These are phyloP conservation scores for Plantago ovata DNA, from an alignment of 257 asterid species.

Conservation along the genomic window DNA sequence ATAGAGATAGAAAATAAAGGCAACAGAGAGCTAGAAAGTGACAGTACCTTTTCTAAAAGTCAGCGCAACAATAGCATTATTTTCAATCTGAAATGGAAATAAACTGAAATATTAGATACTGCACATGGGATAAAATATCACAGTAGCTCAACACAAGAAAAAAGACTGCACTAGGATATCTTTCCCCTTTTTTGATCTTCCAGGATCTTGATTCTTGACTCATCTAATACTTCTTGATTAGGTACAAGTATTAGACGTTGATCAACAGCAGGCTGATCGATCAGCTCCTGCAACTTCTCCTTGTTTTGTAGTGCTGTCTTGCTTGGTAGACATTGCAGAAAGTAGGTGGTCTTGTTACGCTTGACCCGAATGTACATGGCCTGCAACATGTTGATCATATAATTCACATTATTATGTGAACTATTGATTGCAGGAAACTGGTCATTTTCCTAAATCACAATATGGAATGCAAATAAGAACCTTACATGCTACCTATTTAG, in stretches of 20 bases:
- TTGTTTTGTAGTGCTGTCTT: constrained; percentile 69
- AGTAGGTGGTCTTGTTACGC: constrained; percentile 81
- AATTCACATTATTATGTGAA: too few relatives aligned
- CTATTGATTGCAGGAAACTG: too few relatives aligned
- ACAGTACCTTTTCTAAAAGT: constrained; percentile 76
- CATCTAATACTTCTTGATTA: constrained; percentile 59
- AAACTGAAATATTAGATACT: constrained; percentile 12
- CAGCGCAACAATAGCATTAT: constrained; percentile 78
- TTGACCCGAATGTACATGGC: constrained; percentile 83
- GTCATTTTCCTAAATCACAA: too few relatives aligned
- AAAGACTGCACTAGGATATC: not conserved
- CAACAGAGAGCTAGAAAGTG: constrained; percentile 11
- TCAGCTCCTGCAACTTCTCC: constrained; percentile 80
- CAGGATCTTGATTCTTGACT: constrained; percentile 67
- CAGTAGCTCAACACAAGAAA: constrained; percentile 13
- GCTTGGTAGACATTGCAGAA: constrained; percentile 80
- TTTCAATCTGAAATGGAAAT: constrained; percentile 64
- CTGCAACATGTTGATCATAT: too few relatives aligned
- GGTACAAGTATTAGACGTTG: constrained; percentile 66
- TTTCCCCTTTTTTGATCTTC: constrained; percentile 67
- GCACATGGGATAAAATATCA: too few relatives aligned
- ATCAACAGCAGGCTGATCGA: constrained; percentile 66
- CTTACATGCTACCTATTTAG: too few relatives aligned
- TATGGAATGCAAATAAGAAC: too few relatives aligned
- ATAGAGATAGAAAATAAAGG: not conserved